phyloP scores from a whole-genome alignment of 768 basidiomycete species.

The Collybiopsis luxurians region DNA sequence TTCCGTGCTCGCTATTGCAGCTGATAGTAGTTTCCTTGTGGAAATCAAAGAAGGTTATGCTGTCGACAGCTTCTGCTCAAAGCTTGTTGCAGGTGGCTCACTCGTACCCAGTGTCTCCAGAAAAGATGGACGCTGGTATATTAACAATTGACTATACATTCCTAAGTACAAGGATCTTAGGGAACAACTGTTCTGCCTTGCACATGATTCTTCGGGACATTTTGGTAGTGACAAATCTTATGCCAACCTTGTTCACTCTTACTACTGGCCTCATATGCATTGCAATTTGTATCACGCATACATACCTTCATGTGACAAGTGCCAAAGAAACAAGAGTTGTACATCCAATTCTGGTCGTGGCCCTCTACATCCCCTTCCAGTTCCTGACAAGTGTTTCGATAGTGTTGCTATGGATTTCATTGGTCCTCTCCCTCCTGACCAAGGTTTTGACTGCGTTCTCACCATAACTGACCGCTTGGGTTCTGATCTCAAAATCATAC shows the following conservation, averaged over 20 bases:
- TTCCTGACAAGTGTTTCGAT: background rate
- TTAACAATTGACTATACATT: background rate
- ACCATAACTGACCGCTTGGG: constrained; percentile 9
- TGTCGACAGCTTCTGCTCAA: background rate
- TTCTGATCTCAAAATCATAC: background rate
- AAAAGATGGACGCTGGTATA: background rate
- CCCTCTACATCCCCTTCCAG: constrained; percentile 1
- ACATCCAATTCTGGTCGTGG: background rate
- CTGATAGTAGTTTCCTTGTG: background rate
- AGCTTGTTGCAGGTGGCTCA: background rate
- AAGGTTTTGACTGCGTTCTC: constrained; percentile 19
- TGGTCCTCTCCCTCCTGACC: constrained; percentile 18
- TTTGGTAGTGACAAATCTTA: constrained; percentile 14
- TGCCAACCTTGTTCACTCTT: constrained; percentile 2
- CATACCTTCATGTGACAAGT: constrained; percentile 12
- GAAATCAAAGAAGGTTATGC: no score
- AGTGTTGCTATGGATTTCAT: constrained; percentile 14
- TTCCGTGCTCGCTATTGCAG: background rate
- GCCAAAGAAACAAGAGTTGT: background rate
- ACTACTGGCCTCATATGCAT: constrained; percentile 19
- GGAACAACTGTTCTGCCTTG: background rate
- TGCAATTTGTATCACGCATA: constrained; percentile 19
- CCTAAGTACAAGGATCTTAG: background rate
- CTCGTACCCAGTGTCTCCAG: background rate
- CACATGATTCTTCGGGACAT: background rate